Evolutionary conservation across 1,284 basidiomycete species (phyloP), one percentile per base, ranked within the genome.

Genomic region (Tilletiaria anomala): DNA sequence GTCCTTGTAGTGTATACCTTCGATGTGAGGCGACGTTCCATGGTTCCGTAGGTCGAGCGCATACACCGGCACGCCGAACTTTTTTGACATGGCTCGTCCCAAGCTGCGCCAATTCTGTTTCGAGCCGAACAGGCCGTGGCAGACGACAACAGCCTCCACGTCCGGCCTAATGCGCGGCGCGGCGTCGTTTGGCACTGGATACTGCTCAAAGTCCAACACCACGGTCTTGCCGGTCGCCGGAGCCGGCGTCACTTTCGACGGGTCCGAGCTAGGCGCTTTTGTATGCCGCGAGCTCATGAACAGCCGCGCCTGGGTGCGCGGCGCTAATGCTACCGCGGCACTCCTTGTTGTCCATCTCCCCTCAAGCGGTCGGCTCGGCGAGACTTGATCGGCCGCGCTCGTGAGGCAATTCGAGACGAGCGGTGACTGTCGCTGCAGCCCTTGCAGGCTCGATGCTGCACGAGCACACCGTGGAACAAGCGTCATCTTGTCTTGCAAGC

Each of bases 31-130:
- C 0, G 83, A 85, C 5, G 74, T 68, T 3, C 84, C 84, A 56
- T 87, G 84, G 53, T 88, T 88, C 14, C 85, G 73, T 10, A 88
- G 70, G 65, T 88, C 84, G n/a, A 88, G 66, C 3, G 79, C 69
- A 57, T 83, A 84, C 15, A 88, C 73, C 1, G 82, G 77, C 17
- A 76, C 68, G 10, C 72, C 67, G 16, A 81, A 68, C 22, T 75
- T 72, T 20, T 71, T 68, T 17, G 73, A 70, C 57, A 84, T 78
- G 2, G 75, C 73, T 49, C 79, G 80, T 2, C 77, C 75, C 14
- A 85, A 67, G 0, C 79, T 78, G 4, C 75, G 72, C 78, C 81
- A 86, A 58, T 85, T 86, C 40, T 83, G 73, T 61, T 83, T 83
- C 41, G 77, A 81, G 0, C 83, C 83, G 52, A 72, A 72, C 1